phyloP scores from a whole-genome alignment of 192 early-diverging fungal genomes.

The Podila clonocystis region DNA sequence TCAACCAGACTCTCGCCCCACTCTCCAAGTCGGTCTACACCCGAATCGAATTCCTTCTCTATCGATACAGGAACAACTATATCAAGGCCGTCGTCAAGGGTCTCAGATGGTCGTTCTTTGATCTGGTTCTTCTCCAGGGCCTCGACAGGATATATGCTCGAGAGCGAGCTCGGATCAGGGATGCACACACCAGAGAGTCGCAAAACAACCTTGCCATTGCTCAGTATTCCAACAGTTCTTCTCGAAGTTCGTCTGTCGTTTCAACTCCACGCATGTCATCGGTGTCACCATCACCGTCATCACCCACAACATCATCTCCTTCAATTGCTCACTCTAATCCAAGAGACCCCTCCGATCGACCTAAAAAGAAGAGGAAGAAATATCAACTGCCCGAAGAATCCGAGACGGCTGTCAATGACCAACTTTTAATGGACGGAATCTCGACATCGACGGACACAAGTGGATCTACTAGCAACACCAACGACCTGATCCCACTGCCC shows the following conservation, averaged over 20 bases:
- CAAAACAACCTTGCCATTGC: not conserved
- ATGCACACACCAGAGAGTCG: not conserved
- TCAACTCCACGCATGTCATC: not conserved
- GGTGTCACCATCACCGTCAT: not conserved
- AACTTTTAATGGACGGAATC: not conserved
- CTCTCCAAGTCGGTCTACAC: slow-evolving; percentile 31
- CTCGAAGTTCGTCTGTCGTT: not conserved
- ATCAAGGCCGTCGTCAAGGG: slow-evolving; percentile 46
- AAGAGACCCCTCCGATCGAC: slow-evolving; percentile 5
- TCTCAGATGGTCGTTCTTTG: slow-evolving; percentile 47
- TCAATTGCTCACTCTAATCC: not conserved
- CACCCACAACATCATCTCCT: not conserved
- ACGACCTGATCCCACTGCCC: slow-evolving; percentile 20
- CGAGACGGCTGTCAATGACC: not conserved
- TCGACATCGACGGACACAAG: not conserved
- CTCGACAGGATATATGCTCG: slow-evolving; percentile 22
- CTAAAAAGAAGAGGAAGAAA: slow-evolving; percentile 32
- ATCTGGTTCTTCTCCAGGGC: slow-evolving; percentile 20
- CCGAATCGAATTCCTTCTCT: slow-evolving; percentile 28
- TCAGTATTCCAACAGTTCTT: not conserved
- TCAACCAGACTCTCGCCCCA: slow-evolving; percentile 26
- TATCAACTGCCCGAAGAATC: slow-evolving; percentile 11
- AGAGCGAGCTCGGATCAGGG: not conserved
- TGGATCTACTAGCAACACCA: not conserved
- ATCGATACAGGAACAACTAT: slow-evolving; percentile 45